Conservation (phyloP, 305 asterid species). For the Solanum hybrid region DNA sequence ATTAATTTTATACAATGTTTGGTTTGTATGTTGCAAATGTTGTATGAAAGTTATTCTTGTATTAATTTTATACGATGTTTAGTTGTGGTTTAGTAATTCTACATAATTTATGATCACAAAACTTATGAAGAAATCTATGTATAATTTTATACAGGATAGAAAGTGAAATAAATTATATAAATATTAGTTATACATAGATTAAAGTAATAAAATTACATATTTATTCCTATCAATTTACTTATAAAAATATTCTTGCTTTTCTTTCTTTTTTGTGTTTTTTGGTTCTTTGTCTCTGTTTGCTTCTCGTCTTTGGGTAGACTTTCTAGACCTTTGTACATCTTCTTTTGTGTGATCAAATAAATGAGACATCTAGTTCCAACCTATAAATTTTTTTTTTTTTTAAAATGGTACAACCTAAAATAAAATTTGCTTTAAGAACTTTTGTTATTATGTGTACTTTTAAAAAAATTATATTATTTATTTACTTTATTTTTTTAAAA, state of each 20-base stretch:
- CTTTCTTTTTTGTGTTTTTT: not conserved
- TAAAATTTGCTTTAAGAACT: not conserved
- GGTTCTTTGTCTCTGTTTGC: not conserved
- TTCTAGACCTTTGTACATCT: not conserved
- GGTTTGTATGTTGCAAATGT: not conserved
- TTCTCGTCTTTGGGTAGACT: not conserved
- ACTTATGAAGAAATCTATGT: not conserved
- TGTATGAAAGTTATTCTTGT: not conserved
- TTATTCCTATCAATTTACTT: not conserved
- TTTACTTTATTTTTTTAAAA: fast-evolving
- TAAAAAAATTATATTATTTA: no score
- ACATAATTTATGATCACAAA: not conserved
- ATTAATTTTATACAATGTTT: not conserved
- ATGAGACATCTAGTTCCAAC: not conserved
- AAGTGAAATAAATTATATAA: not conserved
- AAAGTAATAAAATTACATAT: not conserved
- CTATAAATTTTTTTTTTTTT: no score
- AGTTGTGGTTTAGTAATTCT: not conserved
- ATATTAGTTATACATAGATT: no score
- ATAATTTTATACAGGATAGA: not conserved
- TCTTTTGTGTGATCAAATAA: not conserved
- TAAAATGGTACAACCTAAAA: no score
- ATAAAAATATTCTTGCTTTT: not conserved
- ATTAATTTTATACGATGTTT: no score
- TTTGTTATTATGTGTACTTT: not conserved